Base-by-base conservation (phyloP, 768 basidiomycete genomes). In the Leccinum pellstonianum region DNA sequence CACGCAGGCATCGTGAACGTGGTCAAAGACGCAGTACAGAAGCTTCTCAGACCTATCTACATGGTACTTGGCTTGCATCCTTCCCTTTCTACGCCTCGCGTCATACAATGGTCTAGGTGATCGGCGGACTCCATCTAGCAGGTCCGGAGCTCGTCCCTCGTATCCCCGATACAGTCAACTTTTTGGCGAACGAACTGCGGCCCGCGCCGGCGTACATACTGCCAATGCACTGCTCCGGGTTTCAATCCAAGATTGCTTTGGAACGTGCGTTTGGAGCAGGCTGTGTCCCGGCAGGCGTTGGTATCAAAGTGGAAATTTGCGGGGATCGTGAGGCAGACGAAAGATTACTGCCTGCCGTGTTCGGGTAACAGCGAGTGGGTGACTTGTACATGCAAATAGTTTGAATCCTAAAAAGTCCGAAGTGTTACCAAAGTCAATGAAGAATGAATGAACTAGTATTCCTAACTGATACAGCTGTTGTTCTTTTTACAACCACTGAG, bases 1-100 rank as follows among this genome's bases (percentile, higher is more conserved):
- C 91, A 93, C 74, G 91, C 92, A 3, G 92, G 91, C 1, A 91
- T 93, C 56, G 86, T 90, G 48, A 94, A 94, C 62, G 92, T 95
- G 27, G 76, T 90, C 56, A 86, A 80, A 63, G 86, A 91, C 66
- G 91, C 88, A 1, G 74, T 88, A 6, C 68, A 72, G 19, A 82
- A 70, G 27, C 86, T 93, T 66, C 72, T 77, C 43, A 76, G 90
- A 57, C 92, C 91, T 0, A 77, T 93, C 48, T 82, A 92, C 68
- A 92, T 92, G 88, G 91, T 87, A 54, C 23, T 37, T 69, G 35
- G 10, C 41, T 43, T 43, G 43, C n/a, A 19, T 43, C 41, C 9
- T 11, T 43, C 14, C 23, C 38, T 31, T 17, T 25, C 35, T 29
- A 27, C 55, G 5, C 19, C 14, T 23, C 19, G 35, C 38, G 31